Evolutionary conservation across 148 eudicot genomes (phyloP), one percentile per base, ranked within the genome.

Genomic region (Euryodendron excelsum): DNA sequence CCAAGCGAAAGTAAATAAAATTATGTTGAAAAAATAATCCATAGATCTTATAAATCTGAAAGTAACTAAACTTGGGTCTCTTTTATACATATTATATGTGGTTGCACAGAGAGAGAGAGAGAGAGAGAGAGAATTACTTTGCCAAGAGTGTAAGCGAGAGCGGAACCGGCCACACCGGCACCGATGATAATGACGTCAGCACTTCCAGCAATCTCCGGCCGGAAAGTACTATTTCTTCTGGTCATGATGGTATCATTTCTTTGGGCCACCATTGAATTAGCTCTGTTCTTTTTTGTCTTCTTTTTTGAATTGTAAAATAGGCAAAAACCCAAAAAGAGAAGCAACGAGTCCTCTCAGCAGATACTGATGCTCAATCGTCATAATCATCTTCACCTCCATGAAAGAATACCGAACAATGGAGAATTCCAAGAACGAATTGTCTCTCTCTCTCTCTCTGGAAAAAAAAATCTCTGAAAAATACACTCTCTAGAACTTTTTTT

Each of bases 101-200:
- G 3, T 3, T n/a, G 52, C 39, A 75, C 17, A 66, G 70, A 21
- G 58, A 28, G 59, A 27, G 36, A 30, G 58, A 60, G 52, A 27
- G 52, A 58, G 37, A 75, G 78, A 44, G 37, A 27, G n/a, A n/a
- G n/a, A n/a, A n/a, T n/a, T n/a, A 20, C 78, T 62, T 75, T 75
- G 23, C 41, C 78, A 7, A 75, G 78, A 30, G 78, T 75, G 55
- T 65, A 75, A 62, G 78, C 78, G 45, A 75, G 78, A 20, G 78
- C 78, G 3, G 78, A 47, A 13, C 78, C 78, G 44, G 78, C 78
- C 5, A 75, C 78, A 20, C 78, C 78, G 41, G 78, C 78, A 14
- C 78, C 78, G 45, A 75, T 70, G 13, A 75, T 45, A 56, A 75
- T 47, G 69, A 75, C 59, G 44, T 75, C 78, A 18, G 69, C 11